Conservation (phyloP, 805 yeast genomes). For the Ogataea dorogensis region DNA sequence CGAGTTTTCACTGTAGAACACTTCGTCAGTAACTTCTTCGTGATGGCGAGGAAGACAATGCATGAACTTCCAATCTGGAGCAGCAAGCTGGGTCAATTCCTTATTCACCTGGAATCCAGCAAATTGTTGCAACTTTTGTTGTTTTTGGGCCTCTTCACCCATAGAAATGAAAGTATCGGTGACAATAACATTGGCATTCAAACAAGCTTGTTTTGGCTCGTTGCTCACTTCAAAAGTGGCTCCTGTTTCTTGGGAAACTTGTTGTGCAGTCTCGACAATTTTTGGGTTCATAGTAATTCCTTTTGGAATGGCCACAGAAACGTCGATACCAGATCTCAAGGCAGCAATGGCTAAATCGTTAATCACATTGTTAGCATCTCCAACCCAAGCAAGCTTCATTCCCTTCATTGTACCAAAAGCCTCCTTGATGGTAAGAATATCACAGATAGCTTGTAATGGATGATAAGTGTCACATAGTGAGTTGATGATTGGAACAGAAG, state of each 20-base stretch:
- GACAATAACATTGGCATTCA: conserved; percentile 75
- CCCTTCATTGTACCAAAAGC: conserved; percentile 55
- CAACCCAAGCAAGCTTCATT: conserved; percentile 89
- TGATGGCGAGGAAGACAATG: conserved; percentile 95
- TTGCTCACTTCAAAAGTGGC: conserved; percentile 58
- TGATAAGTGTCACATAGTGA: conserved; percentile 91
- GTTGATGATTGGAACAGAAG: conserved; percentile 88
- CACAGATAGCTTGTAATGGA: conserved; percentile 95
- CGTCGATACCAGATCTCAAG: conserved; percentile 77
- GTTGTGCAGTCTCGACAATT: conserved; percentile 53
- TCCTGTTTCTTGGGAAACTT: conserved; percentile 50
- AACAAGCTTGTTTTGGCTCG: conserved; percentile 73
- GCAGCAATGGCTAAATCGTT: conserved; percentile 91
- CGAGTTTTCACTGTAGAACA: conserved; percentile 80
- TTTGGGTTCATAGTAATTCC: conserved; percentile 60
- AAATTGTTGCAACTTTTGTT: conserved; percentile 72
- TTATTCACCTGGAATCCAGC: conserved; percentile 80
- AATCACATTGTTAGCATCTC: conserved; percentile 94
- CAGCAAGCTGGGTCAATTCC: conserved; percentile 62
- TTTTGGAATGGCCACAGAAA: conserved; percentile 81
- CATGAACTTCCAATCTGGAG: conserved; percentile 85
- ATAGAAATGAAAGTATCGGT: conserved; percentile 97
- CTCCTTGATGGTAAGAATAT: conserved; percentile 82
- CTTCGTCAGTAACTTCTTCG: conserved; percentile 92
- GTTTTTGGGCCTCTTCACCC: conserved; percentile 91